These are phyloP conservation scores for Calocybe indica DNA, from an alignment of 768 basidiomycete genomes.

Conservation along the genomic window DNA sequence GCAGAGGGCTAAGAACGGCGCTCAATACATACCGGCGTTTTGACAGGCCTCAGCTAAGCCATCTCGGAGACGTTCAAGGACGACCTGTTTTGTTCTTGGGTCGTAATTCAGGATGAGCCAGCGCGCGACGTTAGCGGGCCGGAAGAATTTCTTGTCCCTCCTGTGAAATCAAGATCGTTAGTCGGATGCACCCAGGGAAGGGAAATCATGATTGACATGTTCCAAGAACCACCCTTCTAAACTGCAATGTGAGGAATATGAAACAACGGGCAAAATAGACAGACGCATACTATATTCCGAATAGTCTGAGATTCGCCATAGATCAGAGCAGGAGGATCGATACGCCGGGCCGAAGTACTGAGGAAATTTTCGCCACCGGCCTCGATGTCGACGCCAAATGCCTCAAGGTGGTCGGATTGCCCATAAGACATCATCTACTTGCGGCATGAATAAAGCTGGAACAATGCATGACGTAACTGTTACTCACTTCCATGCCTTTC, in stretches of 20 bases:
- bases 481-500: slow-evolving; percentile 44
- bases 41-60: slow-evolving; percentile 43
- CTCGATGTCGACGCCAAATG: slow-evolving; percentile 68
- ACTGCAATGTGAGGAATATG: slow-evolving; percentile 25
- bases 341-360: slow-evolving; percentile 52
- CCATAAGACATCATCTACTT: slow-evolving; percentile 58
- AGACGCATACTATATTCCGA: no score
- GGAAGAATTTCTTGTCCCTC: slow-evolving; percentile 69
- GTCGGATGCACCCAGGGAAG: neutral
- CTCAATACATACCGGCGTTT: slow-evolving; percentile 49
- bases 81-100: slow-evolving; percentile 45
- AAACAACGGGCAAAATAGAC: no score
- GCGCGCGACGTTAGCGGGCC: slow-evolving; percentile 41
- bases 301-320: slow-evolving; percentile 37
- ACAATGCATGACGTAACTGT: neutral
- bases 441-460: neutral
- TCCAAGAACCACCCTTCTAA: slow-evolving; percentile 71
- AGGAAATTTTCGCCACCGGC: slow-evolving; percentile 37
- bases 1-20: neutral
- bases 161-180: slow-evolving; percentile 22
- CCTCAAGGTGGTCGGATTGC: slow-evolving; percentile 67
- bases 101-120: slow-evolving; percentile 51
- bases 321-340: slow-evolving; percentile 57
- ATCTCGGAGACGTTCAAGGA: slow-evolving; percentile 39
- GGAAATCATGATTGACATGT: slow-evolving; percentile 46